phyloP scores from a whole-genome alignment of 108 stramenopile genomes.

The Mayamaea pseudoterrestris region DNA sequence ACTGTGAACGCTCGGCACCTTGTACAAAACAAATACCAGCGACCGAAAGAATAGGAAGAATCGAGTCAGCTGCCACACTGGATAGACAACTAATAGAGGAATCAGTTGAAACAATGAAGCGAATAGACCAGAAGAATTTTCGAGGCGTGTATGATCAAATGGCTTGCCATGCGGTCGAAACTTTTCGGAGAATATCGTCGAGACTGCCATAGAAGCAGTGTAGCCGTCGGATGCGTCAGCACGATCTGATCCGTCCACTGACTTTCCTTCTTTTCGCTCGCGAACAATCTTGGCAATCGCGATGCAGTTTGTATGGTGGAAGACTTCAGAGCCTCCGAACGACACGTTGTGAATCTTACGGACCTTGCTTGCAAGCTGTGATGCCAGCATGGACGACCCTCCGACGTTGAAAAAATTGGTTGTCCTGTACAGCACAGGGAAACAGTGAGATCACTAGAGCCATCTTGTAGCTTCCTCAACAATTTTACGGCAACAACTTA shows the following conservation, averaged over 20 bases:
- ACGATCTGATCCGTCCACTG: not conserved
- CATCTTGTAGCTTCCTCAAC: constrained; percentile 21
- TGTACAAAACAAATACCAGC: constrained; percentile 14
- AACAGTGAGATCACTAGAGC: constrained; percentile 19
- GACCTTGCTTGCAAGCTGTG: constrained; percentile 35
- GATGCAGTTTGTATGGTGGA: constrained; percentile 31
- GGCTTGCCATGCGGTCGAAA: not conserved
- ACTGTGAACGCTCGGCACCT: constrained; percentile 19
- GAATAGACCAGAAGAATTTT: not conserved
- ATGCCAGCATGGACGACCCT: constrained; percentile 41
- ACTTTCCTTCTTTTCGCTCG: constrained; percentile 3
- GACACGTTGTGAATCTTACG: constrained; percentile 25
- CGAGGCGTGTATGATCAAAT: not conserved
- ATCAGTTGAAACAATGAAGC: constrained; percentile 23
- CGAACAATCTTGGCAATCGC: constrained; percentile 25
- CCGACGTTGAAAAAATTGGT: constrained; percentile 44
- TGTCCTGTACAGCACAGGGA: too few species aligned
- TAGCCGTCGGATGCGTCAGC: not conserved
- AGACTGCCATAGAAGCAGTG: not conserved
- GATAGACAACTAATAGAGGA: constrained; percentile 26
- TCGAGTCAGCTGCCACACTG: constrained; percentile 27
- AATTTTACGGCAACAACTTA: too few species aligned
- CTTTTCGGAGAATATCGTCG: not conserved
- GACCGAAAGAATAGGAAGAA: constrained; percentile 37
- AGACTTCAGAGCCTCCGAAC: constrained; percentile 39